phyloP scores from a whole-genome alignment of 2,329 filamentous ascomycete genomes.

The Chrysoporthe deuterocubensis region DNA sequence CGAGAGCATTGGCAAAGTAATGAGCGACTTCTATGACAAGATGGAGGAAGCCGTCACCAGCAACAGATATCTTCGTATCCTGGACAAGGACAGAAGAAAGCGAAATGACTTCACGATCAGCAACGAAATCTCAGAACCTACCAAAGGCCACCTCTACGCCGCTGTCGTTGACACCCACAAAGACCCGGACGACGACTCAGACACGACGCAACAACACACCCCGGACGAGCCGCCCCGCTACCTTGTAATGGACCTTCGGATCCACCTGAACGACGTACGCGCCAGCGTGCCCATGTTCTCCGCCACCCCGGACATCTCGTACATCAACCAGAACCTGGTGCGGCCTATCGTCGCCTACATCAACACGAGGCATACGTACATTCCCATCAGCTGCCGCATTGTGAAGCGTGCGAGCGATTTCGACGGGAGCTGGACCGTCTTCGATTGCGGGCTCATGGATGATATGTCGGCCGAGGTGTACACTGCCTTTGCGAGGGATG shows the following conservation, averaged over 20 bases:
- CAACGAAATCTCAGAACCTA: slow-evolving; percentile 22
- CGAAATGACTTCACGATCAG: slow-evolving; percentile 31
- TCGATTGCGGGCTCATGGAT: slow-evolving; percentile 91
- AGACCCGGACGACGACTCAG: slow-evolving; percentile 11
- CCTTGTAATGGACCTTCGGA: slow-evolving; percentile 90
- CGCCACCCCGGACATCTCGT: slow-evolving; percentile 79
- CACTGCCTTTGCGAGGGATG: slow-evolving; percentile 88
- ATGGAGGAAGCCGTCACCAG: slow-evolving; percentile 90
- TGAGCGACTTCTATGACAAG: slow-evolving; percentile 96
- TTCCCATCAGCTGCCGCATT: slow-evolving; percentile 91
- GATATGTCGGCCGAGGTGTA: slow-evolving; percentile 94
- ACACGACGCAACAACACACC: slow-evolving; percentile 25
- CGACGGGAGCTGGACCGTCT: slow-evolving; percentile 93
- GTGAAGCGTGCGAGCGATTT: slow-evolving; percentile 90
- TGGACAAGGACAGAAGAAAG: slow-evolving; percentile 51
- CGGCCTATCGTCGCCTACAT: slow-evolving; percentile 98
- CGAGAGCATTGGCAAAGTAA: slow-evolving; percentile 88
- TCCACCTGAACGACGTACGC: slow-evolving; percentile 93
- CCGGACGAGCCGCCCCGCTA: slow-evolving; percentile 71
- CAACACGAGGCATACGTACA: slow-evolving; percentile 92
- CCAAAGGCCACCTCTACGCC: slow-evolving; percentile 21
- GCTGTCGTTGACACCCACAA: slow-evolving; percentile 16
- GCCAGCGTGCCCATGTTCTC: slow-evolving; percentile 87
- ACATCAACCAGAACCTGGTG: slow-evolving; percentile 94
- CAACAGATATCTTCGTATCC: slow-evolving; percentile 67